These are phyloP conservation scores for Citrullus amarus DNA, from an alignment of 306 rosid species.

Conservation along the genomic window DNA sequence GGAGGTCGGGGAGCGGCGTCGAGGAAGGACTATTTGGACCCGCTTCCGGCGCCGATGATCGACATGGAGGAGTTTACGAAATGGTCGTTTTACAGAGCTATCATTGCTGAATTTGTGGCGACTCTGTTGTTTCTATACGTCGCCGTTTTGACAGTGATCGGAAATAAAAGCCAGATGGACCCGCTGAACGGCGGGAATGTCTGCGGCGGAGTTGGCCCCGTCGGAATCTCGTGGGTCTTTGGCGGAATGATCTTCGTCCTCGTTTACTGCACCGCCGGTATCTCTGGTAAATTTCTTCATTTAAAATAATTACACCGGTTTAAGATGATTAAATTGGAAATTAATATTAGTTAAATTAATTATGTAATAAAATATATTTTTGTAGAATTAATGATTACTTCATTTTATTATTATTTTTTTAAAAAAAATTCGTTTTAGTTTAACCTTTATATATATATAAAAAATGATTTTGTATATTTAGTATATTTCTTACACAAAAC, in stretches of 20 bases:
- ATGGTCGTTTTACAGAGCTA: constrained; percentile 9
- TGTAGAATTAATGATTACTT: no score
- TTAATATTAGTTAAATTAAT: no score
- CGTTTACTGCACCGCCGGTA: constrained; percentile 35
- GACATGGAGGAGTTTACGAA: neutral
- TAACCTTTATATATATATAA: no score
- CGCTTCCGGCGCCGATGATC: neutral
- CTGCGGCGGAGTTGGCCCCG: constrained; percentile 24
- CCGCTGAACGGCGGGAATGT: neutral
- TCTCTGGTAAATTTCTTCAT: constrained; percentile 17
- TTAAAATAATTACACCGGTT: no score
- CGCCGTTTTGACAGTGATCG: neutral
- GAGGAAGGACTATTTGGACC: neutral
- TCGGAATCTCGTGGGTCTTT: constrained; percentile 33
- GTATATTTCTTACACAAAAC: no score
- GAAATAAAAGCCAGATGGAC: neutral
- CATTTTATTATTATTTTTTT: no score
- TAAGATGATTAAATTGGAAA: no score
- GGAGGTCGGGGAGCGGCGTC: neutral
- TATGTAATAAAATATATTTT: no score
- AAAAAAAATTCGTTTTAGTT: no score
- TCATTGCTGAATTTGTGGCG: neutral
- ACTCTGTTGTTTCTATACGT: neutral
- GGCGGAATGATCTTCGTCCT: constrained; percentile 40
- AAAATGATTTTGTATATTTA: no score